phyloP scores from a whole-genome alignment of 2,329 filamentous ascomycete genomes.

The Aspergillus cejpii region DNA sequence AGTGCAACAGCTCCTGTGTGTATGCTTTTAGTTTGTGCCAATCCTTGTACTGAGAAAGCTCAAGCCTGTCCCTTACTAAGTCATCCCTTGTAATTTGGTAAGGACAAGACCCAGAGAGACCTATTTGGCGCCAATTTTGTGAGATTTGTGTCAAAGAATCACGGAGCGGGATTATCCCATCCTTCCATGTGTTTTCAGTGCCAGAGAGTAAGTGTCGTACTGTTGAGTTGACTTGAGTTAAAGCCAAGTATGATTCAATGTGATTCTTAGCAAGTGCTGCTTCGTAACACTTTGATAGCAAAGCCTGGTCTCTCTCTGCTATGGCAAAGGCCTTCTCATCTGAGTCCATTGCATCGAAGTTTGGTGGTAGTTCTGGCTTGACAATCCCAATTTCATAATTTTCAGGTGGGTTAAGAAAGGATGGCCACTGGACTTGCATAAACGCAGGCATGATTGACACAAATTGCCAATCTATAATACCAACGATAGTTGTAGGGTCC shows the following conservation, averaged over 20 bases:
- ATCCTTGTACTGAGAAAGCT: constrained; percentile 11
- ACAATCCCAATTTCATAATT: constrained; percentile 14
- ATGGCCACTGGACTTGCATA: constrained; percentile 14
- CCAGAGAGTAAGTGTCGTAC: constrained; percentile 6
- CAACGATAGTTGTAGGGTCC: constrained; percentile 14
- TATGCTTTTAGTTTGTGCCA: constrained; percentile 12
- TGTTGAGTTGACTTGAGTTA: constrained; percentile 6
- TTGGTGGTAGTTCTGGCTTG: constrained; percentile 16
- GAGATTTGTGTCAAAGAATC: constrained; percentile 9
- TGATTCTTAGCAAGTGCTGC: constrained; percentile 15
- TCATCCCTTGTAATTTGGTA: constrained; percentile 6
- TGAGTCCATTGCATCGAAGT: constrained; percentile 14
- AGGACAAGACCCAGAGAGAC: constrained; percentile 2
- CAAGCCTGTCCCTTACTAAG: constrained; percentile 6
- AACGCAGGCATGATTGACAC: constrained; percentile 17
- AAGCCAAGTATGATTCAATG: constrained; percentile 10
- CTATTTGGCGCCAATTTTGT: constrained; percentile 6
- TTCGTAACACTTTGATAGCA: constrained; percentile 18
- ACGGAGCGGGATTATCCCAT: constrained; percentile 14
- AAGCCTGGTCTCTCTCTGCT: constrained; percentile 13
- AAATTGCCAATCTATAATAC: constrained; percentile 21
- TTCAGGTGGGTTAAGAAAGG: constrained; percentile 14
- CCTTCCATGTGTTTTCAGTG: constrained; percentile 7
- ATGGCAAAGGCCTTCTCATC: constrained; percentile 17
- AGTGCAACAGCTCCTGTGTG: constrained; percentile 14